Evolutionary conservation across 1,139 yeast genomes (phyloP), one percentile per base, ranked within the genome.

Genomic region (Sugiyamaella pinicola): DNA sequence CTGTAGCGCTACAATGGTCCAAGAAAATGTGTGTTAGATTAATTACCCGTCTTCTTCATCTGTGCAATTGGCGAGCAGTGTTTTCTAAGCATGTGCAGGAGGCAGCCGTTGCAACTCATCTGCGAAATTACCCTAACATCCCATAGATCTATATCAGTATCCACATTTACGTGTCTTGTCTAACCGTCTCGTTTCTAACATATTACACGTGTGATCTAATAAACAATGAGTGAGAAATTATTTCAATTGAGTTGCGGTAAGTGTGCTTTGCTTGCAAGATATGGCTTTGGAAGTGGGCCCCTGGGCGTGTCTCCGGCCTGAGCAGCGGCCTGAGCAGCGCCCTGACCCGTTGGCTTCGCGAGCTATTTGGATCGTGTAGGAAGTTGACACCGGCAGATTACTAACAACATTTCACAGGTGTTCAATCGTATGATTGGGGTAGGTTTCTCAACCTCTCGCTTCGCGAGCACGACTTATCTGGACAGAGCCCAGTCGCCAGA

Each of bases 371-470:
- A 26, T 26, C 31, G 31, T 7, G 31, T n/a, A n/a, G n/a, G n/a
- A n/a, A n/a, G n/a, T n/a, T n/a, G n/a, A 28, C 18, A 18, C 4
- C 12, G 7, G 13, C 19, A 8, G 22, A n/a, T 39, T 47, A 61
- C 58, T 37, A 49, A 55, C 18, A 12, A 47, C 21, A 19, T 8
- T n/a, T 52, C 46, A 47, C 38, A 67, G 73, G 76, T 33, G 73
- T 67, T 54, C 80, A 77, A 63, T 73, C 75, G 53, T 77, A 77
- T 61, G 80, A 70, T 58, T 70, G 74, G 74, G 74, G 74, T 53
- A 55, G 34, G 62, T 49, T 13, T 15, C 8, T 17, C 38, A 6
- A 24, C 21, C 28, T 10, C n/a, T n/a, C n/a, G n/a, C n/a, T n/a
- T n/a, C n/a, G n/a, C n/a, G n/a, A n/a, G n/a, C 17, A 22, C 21